These are phyloP conservation scores for Vanrija pseudolonga DNA, from an alignment of 1,284 basidiomycete species.

Conservation along the genomic window DNA sequence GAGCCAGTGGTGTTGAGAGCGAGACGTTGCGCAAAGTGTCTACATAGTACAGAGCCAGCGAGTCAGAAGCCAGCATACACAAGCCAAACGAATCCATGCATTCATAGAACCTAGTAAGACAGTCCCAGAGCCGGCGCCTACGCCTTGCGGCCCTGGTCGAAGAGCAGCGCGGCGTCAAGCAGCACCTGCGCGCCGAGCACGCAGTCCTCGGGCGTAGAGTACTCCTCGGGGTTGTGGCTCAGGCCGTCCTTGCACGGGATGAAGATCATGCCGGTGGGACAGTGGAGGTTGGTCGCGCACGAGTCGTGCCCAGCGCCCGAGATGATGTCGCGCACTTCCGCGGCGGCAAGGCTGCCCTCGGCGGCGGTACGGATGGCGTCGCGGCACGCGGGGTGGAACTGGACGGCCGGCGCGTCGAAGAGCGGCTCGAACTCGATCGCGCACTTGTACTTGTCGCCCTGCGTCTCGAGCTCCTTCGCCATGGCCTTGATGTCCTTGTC, in stretches of 20 bases:
- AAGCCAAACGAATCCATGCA: no score
- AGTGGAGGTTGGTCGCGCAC: conserved; percentile 14
- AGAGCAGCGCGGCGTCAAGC: conserved; percentile 16
- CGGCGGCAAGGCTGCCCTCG: neutral
- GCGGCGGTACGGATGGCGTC: conserved; percentile 11
- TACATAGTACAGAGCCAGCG: no score
- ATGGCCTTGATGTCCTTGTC: conserved; percentile 12
- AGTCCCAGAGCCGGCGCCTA: neutral
- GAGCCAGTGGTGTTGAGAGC: no score
- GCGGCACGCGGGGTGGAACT: conserved; percentile 9
- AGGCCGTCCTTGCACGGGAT: conserved; percentile 29
- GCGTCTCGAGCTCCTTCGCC: neutral
- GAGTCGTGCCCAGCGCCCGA: conserved; percentile 26
- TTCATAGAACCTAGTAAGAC: no score
- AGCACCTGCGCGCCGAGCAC: conserved; percentile 19
- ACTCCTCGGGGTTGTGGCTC: conserved; percentile 31
- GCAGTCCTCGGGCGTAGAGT: conserved; percentile 22
- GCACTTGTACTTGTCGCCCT: conserved; percentile 1
- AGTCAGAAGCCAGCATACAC: no score
- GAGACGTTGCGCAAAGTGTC: no score
- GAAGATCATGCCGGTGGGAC: conserved; percentile 36
- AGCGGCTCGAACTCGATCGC: conserved; percentile 4
- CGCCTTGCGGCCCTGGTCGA: neutral
- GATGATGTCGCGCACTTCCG: conserved; percentile 5
- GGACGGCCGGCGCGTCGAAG: conserved; percentile 12